phyloP scores from a whole-genome alignment of 495 filamentous ascomycete species.

The Cladorrhinum samala region DNA sequence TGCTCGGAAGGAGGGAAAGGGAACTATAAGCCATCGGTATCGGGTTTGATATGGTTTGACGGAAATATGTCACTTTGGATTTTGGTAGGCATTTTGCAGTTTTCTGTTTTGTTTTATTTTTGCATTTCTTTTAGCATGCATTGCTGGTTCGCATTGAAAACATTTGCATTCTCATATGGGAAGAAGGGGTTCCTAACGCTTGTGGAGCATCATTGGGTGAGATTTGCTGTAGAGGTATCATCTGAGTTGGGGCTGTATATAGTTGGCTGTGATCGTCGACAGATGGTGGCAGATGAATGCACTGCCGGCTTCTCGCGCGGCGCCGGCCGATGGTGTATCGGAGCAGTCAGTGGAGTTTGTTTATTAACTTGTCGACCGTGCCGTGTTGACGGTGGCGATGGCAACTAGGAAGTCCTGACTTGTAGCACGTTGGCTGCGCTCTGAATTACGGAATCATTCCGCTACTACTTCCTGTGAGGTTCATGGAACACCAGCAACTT shows the following conservation, averaged over 20 bases:
- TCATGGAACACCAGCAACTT: not conserved
- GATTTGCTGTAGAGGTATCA: not conserved
- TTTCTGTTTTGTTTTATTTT: not conserved
- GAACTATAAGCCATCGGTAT: not conserved
- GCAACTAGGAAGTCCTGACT: not conserved
- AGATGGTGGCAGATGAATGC: not conserved
- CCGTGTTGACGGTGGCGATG: not conserved
- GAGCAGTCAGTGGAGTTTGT: not conserved
- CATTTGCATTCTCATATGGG: not conserved
- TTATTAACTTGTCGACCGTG: not conserved
- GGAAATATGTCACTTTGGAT: not conserved
- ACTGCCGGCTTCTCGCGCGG: slow-evolving; percentile 3
- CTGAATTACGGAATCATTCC: too few species aligned
- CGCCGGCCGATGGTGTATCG: slow-evolving; percentile 10
- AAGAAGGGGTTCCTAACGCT: not conserved
- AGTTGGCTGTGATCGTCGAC: not conserved
- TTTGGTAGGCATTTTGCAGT: not conserved
- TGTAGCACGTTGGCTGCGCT: too few species aligned
- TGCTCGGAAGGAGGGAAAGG: not conserved
- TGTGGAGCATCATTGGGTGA: not conserved
- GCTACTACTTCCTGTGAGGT: too few species aligned
- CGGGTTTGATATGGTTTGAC: not conserved
- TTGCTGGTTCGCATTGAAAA: slow-evolving; percentile 9
- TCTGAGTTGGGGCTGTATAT: too few species aligned
- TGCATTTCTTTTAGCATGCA: not conserved